phyloP scores from a whole-genome alignment of 2,329 filamentous ascomycete genomes.

The Sporothrix humicola region DNA sequence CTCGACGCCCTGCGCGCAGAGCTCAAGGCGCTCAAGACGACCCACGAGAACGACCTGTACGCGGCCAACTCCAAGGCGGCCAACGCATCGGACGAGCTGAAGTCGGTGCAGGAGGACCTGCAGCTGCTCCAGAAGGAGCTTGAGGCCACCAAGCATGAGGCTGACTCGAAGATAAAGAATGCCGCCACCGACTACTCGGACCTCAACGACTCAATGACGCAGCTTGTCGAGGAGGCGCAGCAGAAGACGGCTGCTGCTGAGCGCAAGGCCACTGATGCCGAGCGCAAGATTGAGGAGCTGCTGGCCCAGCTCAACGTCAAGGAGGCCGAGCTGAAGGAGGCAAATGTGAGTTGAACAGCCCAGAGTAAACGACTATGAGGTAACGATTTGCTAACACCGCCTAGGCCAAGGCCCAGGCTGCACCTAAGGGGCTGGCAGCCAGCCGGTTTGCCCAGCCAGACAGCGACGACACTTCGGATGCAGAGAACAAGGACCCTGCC shows the following conservation, averaged over 20 bases:
- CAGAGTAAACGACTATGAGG: not conserved
- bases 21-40: constrained; percentile 54
- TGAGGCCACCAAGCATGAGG: constrained; percentile 57
- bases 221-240: constrained; percentile 64
- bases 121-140: constrained; percentile 59
- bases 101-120: constrained; percentile 52
- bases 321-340: constrained; percentile 68
- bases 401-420: constrained; percentile 53
- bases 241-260: constrained; percentile 54
- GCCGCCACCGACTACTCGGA: constrained; percentile 65
- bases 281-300: constrained; percentile 59
- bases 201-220: constrained; percentile 66
- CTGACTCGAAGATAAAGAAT: constrained; percentile 60
- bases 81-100: constrained; percentile 48
- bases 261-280: constrained; percentile 59
- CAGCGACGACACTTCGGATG: constrained; percentile 42
- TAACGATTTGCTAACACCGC: not conserved
- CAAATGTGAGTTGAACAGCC: constrained; percentile 53
- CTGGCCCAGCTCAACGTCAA: constrained; percentile 65
- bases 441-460: constrained; percentile 58
- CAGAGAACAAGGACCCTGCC: constrained; percentile 41
- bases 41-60: constrained; percentile 45
- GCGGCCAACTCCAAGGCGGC: constrained; percentile 47
- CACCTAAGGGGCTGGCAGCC: constrained; percentile 58
- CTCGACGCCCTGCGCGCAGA: constrained; percentile 59